phyloP scores from a whole-genome alignment of 2,329 filamentous ascomycete genomes.

The Mycocentrospora acerina region DNA sequence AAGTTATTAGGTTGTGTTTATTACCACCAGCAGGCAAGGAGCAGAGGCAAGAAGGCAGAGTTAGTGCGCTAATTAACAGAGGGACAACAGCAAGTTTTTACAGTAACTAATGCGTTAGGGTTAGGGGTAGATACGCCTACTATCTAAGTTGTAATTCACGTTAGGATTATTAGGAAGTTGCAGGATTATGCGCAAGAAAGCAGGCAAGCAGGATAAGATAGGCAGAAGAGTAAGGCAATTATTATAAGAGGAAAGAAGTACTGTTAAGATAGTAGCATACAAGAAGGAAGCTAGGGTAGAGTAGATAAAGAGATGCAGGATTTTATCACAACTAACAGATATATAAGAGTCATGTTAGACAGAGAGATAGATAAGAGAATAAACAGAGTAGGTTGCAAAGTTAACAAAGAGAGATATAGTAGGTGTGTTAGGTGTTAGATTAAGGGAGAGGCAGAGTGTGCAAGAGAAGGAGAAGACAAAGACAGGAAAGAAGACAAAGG shows the following conservation, averaged over 20 bases:
- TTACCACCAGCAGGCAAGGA: neutral
- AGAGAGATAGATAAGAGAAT: slow-evolving; percentile 7
- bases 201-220: neutral
- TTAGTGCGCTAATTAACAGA: neutral
- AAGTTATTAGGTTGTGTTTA: neutral
- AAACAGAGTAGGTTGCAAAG: slow-evolving; percentile 2
- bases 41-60: neutral
- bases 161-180: too few relatives aligned
- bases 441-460: too few relatives aligned
- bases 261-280: slow-evolving; percentile 1
- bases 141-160: neutral
- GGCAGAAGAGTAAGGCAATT: neutral
- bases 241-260: neutral
- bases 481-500: slow-evolving; percentile 1
- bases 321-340: too few relatives aligned
- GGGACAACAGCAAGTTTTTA: neutral
- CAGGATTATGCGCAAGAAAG: slow-evolving; percentile 1
- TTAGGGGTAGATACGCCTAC: neutral
- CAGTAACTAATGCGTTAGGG: neutral
- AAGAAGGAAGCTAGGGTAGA: slow-evolving; percentile 6
- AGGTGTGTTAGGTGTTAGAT: too few relatives aligned
- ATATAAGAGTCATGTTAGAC: slow-evolving; percentile 4
- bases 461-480: slow-evolving; percentile 1
- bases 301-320: slow-evolving; percentile 11
- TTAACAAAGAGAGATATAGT: slow-evolving; percentile 1